phyloP scores from a whole-genome alignment of 2,329 filamentous ascomycete species.

The Domatiomyces globalis region DNA sequence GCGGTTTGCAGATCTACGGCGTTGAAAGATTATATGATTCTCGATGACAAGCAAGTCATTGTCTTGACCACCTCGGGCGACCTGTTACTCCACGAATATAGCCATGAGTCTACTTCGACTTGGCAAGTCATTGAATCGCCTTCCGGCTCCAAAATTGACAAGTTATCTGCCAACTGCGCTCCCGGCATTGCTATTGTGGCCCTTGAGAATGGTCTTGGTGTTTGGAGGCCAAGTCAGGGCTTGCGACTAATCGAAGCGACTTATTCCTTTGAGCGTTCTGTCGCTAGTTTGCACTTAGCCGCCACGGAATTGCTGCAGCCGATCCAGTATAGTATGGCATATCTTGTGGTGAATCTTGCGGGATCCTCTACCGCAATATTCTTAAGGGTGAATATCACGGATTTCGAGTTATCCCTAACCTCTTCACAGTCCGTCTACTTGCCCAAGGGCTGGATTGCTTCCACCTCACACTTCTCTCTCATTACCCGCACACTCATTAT shows the following conservation, averaged over 20 bases:
- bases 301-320: neutral
- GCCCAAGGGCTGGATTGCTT: neutral
- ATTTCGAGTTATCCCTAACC: neutral
- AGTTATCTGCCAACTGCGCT: neutral
- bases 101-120: neutral
- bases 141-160: neutral
- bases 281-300: neutral
- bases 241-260: neutral
- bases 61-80: slow-evolving; percentile 11
- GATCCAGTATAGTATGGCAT: neutral
- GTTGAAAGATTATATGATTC: slow-evolving; percentile 11
- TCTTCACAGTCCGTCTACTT: neutral
- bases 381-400: neutral
- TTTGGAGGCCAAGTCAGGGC: neutral
- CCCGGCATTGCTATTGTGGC: neutral
- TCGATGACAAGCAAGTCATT: slow-evolving; percentile 5
- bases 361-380: neutral
- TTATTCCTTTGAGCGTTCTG: neutral
- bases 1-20: slow-evolving; percentile 3
- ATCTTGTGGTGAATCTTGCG: neutral
- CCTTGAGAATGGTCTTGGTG: neutral
- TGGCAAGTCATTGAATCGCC: neutral
- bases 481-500: slow-evolving; percentile 30
- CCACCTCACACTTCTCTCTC: neutral
- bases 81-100: slow-evolving; percentile 2